A percentile compares a stretch with the other conserved stretches of the same genome.
phyloP scores from a whole-genome alignment of 106 monocot species.

The Iris macrosiphon region DNA sequence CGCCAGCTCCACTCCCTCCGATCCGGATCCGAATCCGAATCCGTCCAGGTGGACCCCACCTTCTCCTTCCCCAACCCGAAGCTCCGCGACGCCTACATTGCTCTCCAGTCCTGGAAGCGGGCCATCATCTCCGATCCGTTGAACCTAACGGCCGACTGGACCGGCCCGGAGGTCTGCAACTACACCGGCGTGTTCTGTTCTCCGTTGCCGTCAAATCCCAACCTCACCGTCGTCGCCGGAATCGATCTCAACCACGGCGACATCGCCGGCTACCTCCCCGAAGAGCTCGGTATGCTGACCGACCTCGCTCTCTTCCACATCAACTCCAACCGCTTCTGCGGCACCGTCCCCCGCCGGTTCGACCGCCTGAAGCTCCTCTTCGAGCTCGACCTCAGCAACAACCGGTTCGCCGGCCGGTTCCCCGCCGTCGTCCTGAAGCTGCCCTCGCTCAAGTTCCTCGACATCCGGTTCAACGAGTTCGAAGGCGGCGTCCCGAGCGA shows the following conservation, averaged over 20 bases:
- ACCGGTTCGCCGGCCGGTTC: constrained; percentile 77
- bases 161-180: constrained; percentile 61
- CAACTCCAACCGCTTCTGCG: constrained; percentile 92
- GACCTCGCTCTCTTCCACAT: constrained; percentile 74
- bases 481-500: constrained; percentile 43
- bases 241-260: constrained; percentile 88
- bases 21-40: constrained; percentile 52
- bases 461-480: constrained; percentile 81
- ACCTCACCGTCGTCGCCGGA: constrained; percentile 59
- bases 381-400: constrained; percentile 87
- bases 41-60: constrained; percentile 50
- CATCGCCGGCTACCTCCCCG: constrained; percentile 78
- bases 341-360: constrained; percentile 43
- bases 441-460: constrained; percentile 45
- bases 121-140: constrained; percentile 80
- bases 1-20: constrained; percentile 53
- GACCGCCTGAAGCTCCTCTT: constrained; percentile 28
- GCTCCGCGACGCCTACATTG: constrained; percentile 78
- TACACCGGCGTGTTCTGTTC: constrained; percentile 79
- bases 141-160: constrained; percentile 61
- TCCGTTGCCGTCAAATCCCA: constrained; percentile 25
- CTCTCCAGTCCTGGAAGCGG: constrained; percentile 75
- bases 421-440: constrained; percentile 57
- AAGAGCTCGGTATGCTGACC: constrained; percentile 60
- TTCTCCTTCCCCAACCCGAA: constrained; percentile 41